Base-by-base conservation (phyloP, 371 early-diverging fungal species). In the Lichtheimia hyalospora region DNA sequence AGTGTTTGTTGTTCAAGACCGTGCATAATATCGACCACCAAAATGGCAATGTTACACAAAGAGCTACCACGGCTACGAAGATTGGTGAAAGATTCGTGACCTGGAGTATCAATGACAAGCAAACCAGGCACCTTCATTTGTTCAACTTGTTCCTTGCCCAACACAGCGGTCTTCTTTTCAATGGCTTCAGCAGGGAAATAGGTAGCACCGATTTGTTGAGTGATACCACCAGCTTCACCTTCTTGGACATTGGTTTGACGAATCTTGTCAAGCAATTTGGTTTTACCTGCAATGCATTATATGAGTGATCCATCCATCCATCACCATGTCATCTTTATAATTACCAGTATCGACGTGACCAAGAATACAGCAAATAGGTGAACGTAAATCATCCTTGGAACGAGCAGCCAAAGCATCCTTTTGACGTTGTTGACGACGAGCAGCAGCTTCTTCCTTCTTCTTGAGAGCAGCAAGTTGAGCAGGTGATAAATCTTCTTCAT, bases 131-230 rank as follows among this genome's bases (percentile, higher is more conserved):
- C 82, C 70, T 95, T 95, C 73, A 85, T 75, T 44, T 80, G 66
- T 20, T 73, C 78, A 21, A 64, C 74, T 56, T 57, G 68, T 20
- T 66, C 61, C 23, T 66, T 66, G 51, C 81, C 81, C 61, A 98
- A 75, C 21, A 88, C 84, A 1, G 87, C 88, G 16, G 97, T 97
- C 84, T 98, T 98, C 66, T 87, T 82, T 67, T 84, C 84, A 67
- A 99, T 93, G 41, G 96, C 94, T 34, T 94, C 92, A 55, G 92
- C 84, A 20, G 99, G 99, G 91, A 99, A 99, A 83, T 95, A 99
- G 20, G 99, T 99, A 28, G 99, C 99, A 79, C 99, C 99, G 64
- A 99, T 99, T 74, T 99, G 99, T 80, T 99, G 99, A 27, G 99
- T 99, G 74, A 99, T 99, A 78, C 99, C 99, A 69, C 99, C 99